Evolutionary conservation across 139 green algal species (phyloP), one percentile per base, ranked within the genome.

Genomic region (Klebsormidium nitens): DNA sequence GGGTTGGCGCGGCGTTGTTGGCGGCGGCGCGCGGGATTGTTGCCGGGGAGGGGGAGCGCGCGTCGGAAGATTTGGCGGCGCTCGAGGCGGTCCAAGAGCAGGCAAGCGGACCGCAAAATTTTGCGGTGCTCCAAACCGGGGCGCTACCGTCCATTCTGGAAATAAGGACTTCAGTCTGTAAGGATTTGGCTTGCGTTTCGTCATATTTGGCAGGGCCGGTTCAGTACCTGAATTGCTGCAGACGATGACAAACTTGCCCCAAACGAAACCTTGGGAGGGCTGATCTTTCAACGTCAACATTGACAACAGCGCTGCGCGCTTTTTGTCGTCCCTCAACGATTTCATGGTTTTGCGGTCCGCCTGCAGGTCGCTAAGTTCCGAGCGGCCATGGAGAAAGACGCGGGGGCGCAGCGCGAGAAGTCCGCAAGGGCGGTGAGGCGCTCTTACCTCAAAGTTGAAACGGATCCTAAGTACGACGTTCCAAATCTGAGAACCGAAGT

Each of bases 1-100:
- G 79, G 60, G 86, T 97, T 23, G 84, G 86, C 0, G 84, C 91
- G 36, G 92, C 92, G 2, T 77, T 97, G 46, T 48, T 96, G 46
- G 82, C 36, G 14, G 89, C 87, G 0, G 83, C 84, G 1, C 57
- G 75, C 37, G 49, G 72, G 39, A 75, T 87, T 72, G 69, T 97
- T 36, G 49, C 66, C 2, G 64, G 47, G 6, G 74, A 89, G 59
- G 59, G 74, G 37, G 59, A 74, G 28, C 63, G 64, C 1, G 75
- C 82, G 1, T 61, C 64, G 36, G 49, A 79, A 52, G 81, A 91
- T 29, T 49, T 87, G 17, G 60, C 69, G 29, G 83, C 83, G 8
- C 66, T 93, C 56, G 3, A 48, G 44, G 55, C 82, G 0, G 83
- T 96, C 50, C 36, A 63, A 14, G 19, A 34, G 44, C 88, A 96